Percentiles rank a stretch among this genome's conserved stretches.
phyloP scores from a whole-genome alignment of 208 protist species.

The Leishmania amazonensis region DNA sequence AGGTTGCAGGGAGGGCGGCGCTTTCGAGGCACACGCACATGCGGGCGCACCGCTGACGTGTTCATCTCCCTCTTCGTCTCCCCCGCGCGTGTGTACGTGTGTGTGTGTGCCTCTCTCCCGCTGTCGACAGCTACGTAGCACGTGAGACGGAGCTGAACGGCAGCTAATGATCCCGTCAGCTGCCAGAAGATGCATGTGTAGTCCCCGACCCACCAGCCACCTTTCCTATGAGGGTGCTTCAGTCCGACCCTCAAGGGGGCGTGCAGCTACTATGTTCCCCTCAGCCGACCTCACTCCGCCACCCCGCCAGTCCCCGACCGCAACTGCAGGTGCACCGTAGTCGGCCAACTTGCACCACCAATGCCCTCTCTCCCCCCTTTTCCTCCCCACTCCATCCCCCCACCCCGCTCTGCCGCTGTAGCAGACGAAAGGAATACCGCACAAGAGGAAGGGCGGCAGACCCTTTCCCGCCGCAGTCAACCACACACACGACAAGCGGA shows the following conservation, averaged over 20 bases:
- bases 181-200: neutral
- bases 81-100: neutral
- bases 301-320: neutral
- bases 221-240: neutral
- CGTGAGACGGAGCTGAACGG: neutral
- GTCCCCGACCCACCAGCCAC: neutral
- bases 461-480: neutral
- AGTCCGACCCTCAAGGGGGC: neutral
- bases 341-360: neutral
- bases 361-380: neutral
- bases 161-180: neutral
- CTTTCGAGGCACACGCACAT: neutral
- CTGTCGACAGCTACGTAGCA: neutral
- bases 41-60: neutral
- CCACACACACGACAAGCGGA: neutral
- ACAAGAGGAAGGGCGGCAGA: neutral
- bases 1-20: neutral
- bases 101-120: neutral
- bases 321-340: neutral
- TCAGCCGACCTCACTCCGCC: conserved; percentile 2
- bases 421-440: neutral
- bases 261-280: neutral
- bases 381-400: neutral
- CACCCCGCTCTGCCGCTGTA: neutral
- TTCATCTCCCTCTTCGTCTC: neutral